Evolutionary conservation across 1,284 basidiomycete genomes (phyloP), one percentile per base, ranked within the genome.

Genomic region (Volvariella surrecta): DNA sequence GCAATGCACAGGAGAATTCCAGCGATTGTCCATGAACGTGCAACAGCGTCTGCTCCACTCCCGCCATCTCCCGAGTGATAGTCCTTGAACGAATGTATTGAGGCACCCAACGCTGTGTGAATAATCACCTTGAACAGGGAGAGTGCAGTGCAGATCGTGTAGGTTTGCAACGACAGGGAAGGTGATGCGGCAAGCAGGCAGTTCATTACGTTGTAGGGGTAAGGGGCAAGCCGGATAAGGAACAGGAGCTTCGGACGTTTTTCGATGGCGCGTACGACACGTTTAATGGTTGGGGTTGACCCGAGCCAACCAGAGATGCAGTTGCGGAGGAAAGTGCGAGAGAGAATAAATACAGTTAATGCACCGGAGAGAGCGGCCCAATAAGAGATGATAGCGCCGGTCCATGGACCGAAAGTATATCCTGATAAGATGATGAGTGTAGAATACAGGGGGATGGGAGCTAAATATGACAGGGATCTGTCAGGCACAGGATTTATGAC

Each of bases 131-230:
- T 92, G 71, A 87, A 79, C 43, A 92, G 72, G 30, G 84, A 87
- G 22, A 90, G 71, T 3, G 81, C 88, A 6, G 89, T 92, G 66
- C 87, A 90, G 39, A 74, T 56, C 20, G 79, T 75, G 63, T 90
- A 92, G 8, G 87, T 90, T 49, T 72, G 72, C 52, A 91, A 68
- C 8, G 79, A 82, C 51, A 92, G 74, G n/a, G 81, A 79, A n/a
- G 82, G 81, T 10, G 86, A 80, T n/a, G 86, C 85, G 2, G 89
- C 89, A 28, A 92, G 74, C 35, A 92, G 74, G 53, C 84, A 88
- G 66, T 92, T 92, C 81, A 92, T 88, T 55, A 92, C 82, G 62
- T 92, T 92, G 68, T 85, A 87, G 0, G 84, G 85, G 57, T 88
- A 88, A 3, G 85, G 85, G 15, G 86, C 89, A 40, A 92, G 71